Percentiles rank a stretch among this genome's conserved stretches.
These are phyloP conservation scores for Globisporangium recalcitrans DNA, from an alignment of 352 stramenopile genomes.

Conservation along the genomic window DNA sequence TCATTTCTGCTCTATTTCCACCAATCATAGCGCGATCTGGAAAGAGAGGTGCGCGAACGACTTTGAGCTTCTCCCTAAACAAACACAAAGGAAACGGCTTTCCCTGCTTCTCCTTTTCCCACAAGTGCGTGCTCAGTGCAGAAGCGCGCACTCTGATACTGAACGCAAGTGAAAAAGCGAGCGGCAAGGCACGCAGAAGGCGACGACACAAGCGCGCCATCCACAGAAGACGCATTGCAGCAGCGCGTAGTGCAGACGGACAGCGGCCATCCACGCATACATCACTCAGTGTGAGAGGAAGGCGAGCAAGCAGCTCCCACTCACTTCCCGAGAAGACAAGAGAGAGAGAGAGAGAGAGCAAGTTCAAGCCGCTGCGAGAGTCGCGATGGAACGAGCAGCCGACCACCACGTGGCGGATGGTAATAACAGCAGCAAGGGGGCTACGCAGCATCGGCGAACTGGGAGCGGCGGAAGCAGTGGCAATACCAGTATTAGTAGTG, in stretches of 20 bases:
- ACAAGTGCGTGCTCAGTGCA: too few relatives aligned
- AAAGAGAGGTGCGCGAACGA: constrained; percentile 4
- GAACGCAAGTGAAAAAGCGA: constrained; percentile 7
- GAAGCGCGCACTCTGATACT: constrained; percentile 3
- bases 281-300: background rate
- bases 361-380: background rate
- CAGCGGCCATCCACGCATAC: background rate
- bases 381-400: constrained; percentile 4
- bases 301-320: background rate
- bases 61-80: constrained; percentile 1
- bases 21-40: background rate
- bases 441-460: constrained; percentile 2
- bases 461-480: background rate
- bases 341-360: background rate
- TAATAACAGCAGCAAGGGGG: constrained; percentile 14
- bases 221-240: too few relatives aligned
- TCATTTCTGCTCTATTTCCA: background rate
- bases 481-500: constrained; percentile 6
- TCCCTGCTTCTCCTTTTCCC: constrained; percentile 1
- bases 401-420: background rate
- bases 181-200: background rate
- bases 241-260: too few relatives aligned
- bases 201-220: background rate
- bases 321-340: too few relatives aligned
- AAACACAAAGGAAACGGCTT: background rate